A percentile compares a stretch with the other conserved stretches of the same genome.
Conservation (phyloP, 345 rosid species). For the Alliaria petiolata region DNA sequence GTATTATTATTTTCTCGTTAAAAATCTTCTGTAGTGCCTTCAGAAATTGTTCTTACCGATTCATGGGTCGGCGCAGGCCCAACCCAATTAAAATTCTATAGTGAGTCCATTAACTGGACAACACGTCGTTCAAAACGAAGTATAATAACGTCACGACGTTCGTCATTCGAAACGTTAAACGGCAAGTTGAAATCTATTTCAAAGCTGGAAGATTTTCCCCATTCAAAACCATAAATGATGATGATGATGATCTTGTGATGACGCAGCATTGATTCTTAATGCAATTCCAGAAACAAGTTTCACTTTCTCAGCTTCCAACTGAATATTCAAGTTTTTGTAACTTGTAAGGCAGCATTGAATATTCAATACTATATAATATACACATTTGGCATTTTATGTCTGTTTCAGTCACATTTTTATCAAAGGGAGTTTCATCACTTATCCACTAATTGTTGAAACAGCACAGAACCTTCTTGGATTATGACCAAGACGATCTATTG, state of each 20-base stretch:
- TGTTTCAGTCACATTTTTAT: background rate
- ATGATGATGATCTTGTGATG: background rate
- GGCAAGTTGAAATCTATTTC: background rate
- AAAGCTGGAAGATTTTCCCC: background rate
- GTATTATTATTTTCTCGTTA: background rate
- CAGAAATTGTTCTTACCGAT: background rate
- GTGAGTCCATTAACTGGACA: background rate
- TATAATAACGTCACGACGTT: slow-evolving; percentile 1
- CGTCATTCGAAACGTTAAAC: background rate
- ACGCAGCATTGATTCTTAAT: background rate
- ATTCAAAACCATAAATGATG: no score
- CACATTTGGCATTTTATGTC: background rate
- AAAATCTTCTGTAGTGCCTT: background rate
- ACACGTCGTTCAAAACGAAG: background rate
- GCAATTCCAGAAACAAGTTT: background rate
- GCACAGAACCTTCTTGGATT: no score
- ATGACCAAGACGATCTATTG: background rate
- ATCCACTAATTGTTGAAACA: background rate
- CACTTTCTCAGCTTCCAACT: background rate
- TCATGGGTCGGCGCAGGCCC: background rate
- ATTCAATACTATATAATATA: no score
- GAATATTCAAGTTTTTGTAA: background rate
- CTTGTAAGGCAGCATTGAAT: background rate
- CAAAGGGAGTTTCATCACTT: no score
- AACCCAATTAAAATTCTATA: background rate